Base-by-base conservation (phyloP, 2,329 filamentous ascomycete genomes). In the Calonectria ilicicola region DNA sequence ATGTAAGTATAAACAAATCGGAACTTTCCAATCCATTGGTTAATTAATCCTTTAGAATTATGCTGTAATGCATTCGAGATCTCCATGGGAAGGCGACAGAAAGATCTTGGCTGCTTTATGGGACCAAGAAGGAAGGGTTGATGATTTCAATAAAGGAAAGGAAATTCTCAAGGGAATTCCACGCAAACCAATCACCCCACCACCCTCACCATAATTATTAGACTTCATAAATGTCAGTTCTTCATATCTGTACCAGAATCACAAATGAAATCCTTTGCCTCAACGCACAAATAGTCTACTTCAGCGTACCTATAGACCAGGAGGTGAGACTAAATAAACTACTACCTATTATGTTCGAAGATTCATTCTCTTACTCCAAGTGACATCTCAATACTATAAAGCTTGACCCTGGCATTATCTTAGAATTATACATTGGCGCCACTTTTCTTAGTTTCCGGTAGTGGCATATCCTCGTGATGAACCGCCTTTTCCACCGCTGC, bases 21-120 rank as follows among this genome's bases (percentile, higher is more conserved):
- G 32, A 2, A 46, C 58, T 49, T 56, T 21, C 2, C 21, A 10
- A 35, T 23, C 12, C 27, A 10, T 3, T 27, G 27, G 42, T n/a
- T 56, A 15, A 56, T 12, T 47, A 17, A 29, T 26, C 19, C 26
- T 4, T 17, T 63, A 83, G 81, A 83, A 83, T 53, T 82, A 80
- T 58, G 82, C 81, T 7, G 81, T 82, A 1, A 78, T 82, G 77
- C 81, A 83, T 70, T 83, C 82, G 1, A 75, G 82, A 2, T 69
- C 62, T 5, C 75, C 81, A 0, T 84, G 82, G 81, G 78, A 75
- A 19, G 81, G 82, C 0, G 73, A 78, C 17, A 79, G 81, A 63
- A 77, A 75, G 42, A 80, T 84, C 5, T 65, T 83, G 1, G 81
- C 82, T 8, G 80, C 81, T 3, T 68, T 83, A 15, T 83, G 81